Evolutionary conservation across 2,329 filamentous ascomycete species (phyloP).

Genomic region (Microthyrium microscopicum): DNA sequence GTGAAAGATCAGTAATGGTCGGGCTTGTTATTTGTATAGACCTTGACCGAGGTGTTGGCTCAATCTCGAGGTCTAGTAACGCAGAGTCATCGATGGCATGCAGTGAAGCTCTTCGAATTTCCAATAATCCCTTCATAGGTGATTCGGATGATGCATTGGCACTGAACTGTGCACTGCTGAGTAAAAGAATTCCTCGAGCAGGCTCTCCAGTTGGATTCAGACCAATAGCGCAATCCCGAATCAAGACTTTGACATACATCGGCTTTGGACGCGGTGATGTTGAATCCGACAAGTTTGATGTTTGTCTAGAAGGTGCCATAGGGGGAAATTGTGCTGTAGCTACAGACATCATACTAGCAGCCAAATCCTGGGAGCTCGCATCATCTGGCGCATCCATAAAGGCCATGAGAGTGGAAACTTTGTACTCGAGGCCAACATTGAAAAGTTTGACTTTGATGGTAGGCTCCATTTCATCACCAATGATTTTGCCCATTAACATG

Average conservation of each 20-base stretch:
- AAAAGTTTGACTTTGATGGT: conserved; percentile 75
- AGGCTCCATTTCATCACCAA: conserved; percentile 89
- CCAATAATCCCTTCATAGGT: conserved; percentile 45
- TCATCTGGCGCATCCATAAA: conserved; percentile 53
- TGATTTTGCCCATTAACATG: conserved; percentile 74
- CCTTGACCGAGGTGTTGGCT: conserved; percentile 10
- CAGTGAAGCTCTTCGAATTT: conserved; percentile 65
- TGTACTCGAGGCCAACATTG: conserved; percentile 76
- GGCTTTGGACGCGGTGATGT: conserved; percentile 12
- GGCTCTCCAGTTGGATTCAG: conserved; percentile 61
- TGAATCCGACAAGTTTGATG: conserved; percentile 14
- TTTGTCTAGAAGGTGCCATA: conserved; percentile 17
- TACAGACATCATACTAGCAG: conserved; percentile 62
- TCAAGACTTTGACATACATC: conserved; percentile 52
- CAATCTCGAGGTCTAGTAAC: conserved; percentile 18
- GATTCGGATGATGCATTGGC: conserved; percentile 44
- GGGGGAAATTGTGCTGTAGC: conserved; percentile 36
- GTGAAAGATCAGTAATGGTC: conserved; percentile 30
- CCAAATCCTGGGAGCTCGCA: conserved; percentile 44
- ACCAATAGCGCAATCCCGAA: conserved; percentile 69
- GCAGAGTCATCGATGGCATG: conserved; percentile 65
- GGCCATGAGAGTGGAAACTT: conserved; percentile 67
- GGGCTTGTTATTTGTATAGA: conserved; percentile 4
- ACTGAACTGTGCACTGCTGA: conserved; percentile 62
- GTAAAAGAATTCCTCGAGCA: conserved; percentile 62